Conservation (phyloP, 768 basidiomycete species). For the Saitozyma podzolica region DNA sequence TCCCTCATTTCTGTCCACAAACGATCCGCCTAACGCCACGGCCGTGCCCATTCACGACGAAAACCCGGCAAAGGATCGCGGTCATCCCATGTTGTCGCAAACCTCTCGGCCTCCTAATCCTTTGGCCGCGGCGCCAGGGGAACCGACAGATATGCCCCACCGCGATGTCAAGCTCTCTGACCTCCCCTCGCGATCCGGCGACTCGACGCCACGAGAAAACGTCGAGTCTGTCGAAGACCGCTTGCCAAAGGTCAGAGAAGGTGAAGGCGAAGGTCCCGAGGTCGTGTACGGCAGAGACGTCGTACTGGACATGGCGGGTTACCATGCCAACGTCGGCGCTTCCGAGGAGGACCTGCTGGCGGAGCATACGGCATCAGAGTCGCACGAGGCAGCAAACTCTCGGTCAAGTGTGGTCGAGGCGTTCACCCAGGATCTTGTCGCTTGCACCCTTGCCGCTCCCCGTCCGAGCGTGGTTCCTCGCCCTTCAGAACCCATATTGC, state of each 20-base stretch:
- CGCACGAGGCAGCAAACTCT: too few relatives aligned
- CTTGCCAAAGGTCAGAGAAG: conserved; percentile 56
- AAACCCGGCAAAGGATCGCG: conserved; percentile 14
- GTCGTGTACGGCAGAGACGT: conserved; percentile 70
- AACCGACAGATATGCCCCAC: conserved; percentile 23
- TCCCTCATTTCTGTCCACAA: conserved; percentile 11
- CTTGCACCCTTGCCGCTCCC: too few relatives aligned
- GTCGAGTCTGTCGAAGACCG: conserved; percentile 55
- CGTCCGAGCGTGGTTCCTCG: too few relatives aligned
- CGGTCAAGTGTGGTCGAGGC: too few relatives aligned
- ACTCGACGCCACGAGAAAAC: conserved; percentile 1
- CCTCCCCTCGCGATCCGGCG: conserved; percentile 2
- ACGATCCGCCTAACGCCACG: too few relatives aligned
- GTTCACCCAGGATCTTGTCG: too few relatives aligned
- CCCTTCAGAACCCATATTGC: too few relatives aligned
- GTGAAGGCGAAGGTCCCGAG: conserved; percentile 59
- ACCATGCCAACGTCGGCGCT: conserved; percentile 50
- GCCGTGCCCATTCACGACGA: neutral
- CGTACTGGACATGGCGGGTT: conserved; percentile 79
- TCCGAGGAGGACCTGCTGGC: too few relatives aligned
- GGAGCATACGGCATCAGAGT: too few relatives aligned
- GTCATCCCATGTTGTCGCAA: neutral
- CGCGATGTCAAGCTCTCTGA: conserved; percentile 22
- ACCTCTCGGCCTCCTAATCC: conserved; percentile 26
- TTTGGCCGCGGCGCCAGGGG: conserved; percentile 21